Base-by-base conservation (phyloP, 164 flowering plant genomes). In the Chimonanthus salicifolius region DNA sequence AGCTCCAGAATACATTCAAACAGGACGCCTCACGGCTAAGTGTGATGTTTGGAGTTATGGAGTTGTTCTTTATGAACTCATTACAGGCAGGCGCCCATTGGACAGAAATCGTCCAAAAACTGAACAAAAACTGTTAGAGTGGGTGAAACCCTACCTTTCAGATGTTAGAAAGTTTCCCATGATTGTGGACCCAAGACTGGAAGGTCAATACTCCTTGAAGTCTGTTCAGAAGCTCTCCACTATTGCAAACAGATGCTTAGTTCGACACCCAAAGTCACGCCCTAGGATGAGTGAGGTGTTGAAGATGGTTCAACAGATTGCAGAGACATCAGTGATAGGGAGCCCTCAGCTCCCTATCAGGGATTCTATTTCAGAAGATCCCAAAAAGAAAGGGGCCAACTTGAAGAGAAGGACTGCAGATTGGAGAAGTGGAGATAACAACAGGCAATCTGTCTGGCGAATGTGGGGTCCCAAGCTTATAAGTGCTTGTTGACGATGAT, bases 21-120 rank as follows among this genome's bases (percentile, higher is more conserved):
- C 95, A 1, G 98, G 97, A 3, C 90, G 85, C 45, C 91, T 94
- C 49, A 94, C 97, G 6, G 49, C 87, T 50, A 92, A 91, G 75
- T 88, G 89, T 72, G 97, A 94, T 75, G 92, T 94, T 11, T 94
- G 94, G 94, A 88, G 97, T 82, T 94, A 85, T 69, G 97, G 98
- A 5, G 87, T 94, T 21, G 88, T 94, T 76, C 89, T 94, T 4
- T 94, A 89, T 72, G 98, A 90, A 76, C 94, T 94, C 64, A 91
- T 94, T 70, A 92, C 98, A 0, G 97, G 98, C 6, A 83, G 97
- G 77, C 85, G 86, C 7, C 97, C 98, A 9, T 3, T 86, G 47
- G 98, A 94, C 73, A 74, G 90, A 21, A 90, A 87, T 74, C 90
- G 89, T 1, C 97, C 98, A 20, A 92, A 83, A 77, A 73, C 69